phyloP scores from a whole-genome alignment of 1,284 basidiomycete species.

The Fistulina hepatica region DNA sequence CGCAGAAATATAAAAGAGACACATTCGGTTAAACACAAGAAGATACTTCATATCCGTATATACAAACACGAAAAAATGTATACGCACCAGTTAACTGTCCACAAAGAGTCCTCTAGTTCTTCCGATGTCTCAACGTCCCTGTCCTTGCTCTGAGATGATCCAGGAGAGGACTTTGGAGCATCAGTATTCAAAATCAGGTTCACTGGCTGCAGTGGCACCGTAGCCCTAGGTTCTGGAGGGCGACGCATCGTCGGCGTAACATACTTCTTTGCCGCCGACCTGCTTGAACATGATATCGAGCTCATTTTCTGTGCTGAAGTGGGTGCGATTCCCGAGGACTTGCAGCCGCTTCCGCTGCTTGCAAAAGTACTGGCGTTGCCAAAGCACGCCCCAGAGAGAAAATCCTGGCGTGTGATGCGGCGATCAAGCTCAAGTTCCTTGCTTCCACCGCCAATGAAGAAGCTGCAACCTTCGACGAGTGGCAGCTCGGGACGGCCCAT shows the following conservation, averaged over 20 bases:
- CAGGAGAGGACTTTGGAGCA: too few species aligned
- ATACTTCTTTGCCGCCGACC: too few species aligned
- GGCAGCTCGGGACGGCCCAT: constrained; percentile 31
- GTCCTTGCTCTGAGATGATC: too few species aligned
- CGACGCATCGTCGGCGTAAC: constrained; percentile 5
- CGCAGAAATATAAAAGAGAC: constrained; percentile 3
- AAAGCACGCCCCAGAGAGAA: constrained; percentile 55
- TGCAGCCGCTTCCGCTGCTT: too few species aligned
- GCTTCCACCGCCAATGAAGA: constrained; percentile 49
- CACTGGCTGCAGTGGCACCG: too few species aligned
- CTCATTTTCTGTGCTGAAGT: too few species aligned
- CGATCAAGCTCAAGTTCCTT: constrained; percentile 66
- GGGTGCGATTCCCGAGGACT: too few species aligned
- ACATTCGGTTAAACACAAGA: too few species aligned
- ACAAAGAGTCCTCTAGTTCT: constrained; percentile 29
- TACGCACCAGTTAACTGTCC: constrained; percentile 60
- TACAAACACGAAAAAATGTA: too few species aligned
- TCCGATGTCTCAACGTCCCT: constrained; percentile 7
- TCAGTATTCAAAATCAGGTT: too few species aligned
- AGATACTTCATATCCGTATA: too few species aligned
- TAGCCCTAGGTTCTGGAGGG: constrained; percentile 15
- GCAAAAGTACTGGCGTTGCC: constrained; percentile 21
- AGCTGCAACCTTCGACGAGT: constrained; percentile 39
- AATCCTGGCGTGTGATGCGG: constrained; percentile 44
- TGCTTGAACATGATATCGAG: too few species aligned